Evolutionary conservation across 2,329 filamentous ascomycete species (phyloP), one percentile per base, ranked within the genome.

Genomic region (Tolypocladium inflatum): DNA sequence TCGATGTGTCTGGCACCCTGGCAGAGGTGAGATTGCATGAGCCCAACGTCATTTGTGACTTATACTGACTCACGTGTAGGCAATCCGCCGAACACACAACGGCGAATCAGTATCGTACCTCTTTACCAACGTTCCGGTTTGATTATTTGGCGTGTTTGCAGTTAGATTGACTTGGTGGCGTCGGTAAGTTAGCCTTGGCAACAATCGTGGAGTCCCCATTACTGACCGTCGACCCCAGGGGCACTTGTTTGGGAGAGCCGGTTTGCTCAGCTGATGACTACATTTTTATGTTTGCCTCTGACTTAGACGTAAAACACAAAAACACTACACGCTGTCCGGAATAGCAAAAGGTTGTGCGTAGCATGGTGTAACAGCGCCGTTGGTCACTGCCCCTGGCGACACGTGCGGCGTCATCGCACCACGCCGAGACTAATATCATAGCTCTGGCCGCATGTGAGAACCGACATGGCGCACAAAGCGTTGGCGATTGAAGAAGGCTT

Each of bases 1-100:
- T 97, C 71, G 92, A 97, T 73, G 90, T 97, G 66, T 91, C 88
- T 67, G 88, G 90, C 48, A 96, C 91, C 41, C 77, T 89, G 59
- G 86, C 85, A n/a, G 86, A 81, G 73, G 76, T 76, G 68, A 52
- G 71, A 23, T 41, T 13, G n/a, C 17, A 17, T 33, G 4, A 51
- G 9, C 30, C 30, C 26, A 5, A 17, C 7, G 19, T n/a, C 48
- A 19, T 35, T 4, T 35, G 19, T 50, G 30, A 21, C 8, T 21
- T 23, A 19, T 4, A 13, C 6, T n/a, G 19, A 51, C 57, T 66
- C 33, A 65, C 57, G 4, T 38, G 35, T 38, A 87, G 74, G 85
- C 85, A 15, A 88, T 87, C 64, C 78, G 85, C 57, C 76, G 86
- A 67, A 89, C 86, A 23, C 86, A 87, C 71, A 88, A 88, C 67